Percentiles rank a stretch among this genome's conserved stretches.
These are phyloP conservation scores for Gossypium turneri DNA, from an alignment of 345 rosid genomes.

Conservation along the genomic window DNA sequence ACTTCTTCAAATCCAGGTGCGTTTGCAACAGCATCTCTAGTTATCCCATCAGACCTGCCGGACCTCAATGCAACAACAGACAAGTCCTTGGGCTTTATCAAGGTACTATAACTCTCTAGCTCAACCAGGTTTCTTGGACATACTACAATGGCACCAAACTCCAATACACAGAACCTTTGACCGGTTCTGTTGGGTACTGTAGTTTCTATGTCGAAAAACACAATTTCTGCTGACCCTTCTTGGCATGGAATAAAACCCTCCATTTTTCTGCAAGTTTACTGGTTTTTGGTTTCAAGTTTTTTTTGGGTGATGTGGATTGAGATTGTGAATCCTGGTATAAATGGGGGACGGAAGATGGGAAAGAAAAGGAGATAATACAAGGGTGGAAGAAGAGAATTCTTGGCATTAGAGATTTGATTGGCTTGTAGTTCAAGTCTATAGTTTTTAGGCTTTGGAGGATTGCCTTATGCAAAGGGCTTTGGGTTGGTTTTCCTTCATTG, in stretches of 20 bases:
- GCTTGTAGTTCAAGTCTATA: constrained; percentile 42
- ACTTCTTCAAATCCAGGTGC: constrained; percentile 74
- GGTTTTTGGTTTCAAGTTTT: background rate
- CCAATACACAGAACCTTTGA: constrained; percentile 62
- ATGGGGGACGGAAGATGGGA: background rate
- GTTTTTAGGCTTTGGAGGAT: constrained; percentile 29
- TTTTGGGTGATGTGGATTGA: background rate
- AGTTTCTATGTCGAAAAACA: constrained; percentile 88
- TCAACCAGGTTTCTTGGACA: constrained; percentile 69
- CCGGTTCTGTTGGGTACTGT: constrained; percentile 63
- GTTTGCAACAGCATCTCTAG: constrained; percentile 46
- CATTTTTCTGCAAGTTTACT: constrained; percentile 17
- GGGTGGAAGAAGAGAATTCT: constrained; percentile 29
- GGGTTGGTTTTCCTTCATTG: constrained; percentile 7
- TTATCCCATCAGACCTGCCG: constrained; percentile 62
- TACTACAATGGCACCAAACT: constrained; percentile 84
- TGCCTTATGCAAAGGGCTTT: constrained; percentile 24
- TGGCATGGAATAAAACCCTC: constrained; percentile 20
- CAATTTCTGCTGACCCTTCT: constrained; percentile 38
- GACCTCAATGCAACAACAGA: constrained; percentile 55
- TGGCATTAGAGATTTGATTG: constrained; percentile 36
- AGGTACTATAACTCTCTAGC: constrained; percentile 62
- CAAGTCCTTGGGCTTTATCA: constrained; percentile 65
- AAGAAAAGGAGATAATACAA: background rate
- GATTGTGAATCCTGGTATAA: constrained; percentile 4